Percentiles rank a stretch among this genome's conserved stretches.
Conservation (phyloP, 2,329 filamentous ascomycete species). For the Botrytis galanthina region DNA sequence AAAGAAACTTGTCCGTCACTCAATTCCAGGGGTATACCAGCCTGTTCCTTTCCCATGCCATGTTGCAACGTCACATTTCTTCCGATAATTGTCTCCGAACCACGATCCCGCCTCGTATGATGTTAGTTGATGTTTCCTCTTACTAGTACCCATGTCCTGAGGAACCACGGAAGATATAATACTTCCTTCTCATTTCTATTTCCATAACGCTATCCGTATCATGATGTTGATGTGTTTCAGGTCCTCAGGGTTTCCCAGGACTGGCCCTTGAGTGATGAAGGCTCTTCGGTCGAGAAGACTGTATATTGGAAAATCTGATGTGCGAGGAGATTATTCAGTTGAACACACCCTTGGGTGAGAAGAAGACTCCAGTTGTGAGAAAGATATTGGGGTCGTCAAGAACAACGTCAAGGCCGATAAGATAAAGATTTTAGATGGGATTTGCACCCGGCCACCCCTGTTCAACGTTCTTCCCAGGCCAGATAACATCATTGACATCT, state of each 20-base stretch:
- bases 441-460: neutral
- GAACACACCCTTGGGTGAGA: neutral
- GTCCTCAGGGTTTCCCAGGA: neutral
- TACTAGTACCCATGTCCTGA: neutral
- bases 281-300: neutral
- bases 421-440: neutral
- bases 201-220: neutral
- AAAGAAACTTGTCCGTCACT: neutral
- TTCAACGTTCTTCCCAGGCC: neutral
- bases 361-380: neutral
- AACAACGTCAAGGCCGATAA: neutral
- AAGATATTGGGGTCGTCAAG: neutral
- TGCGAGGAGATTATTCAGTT: neutral
- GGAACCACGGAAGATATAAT: neutral
- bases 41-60: neutral
- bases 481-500: neutral
- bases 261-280: neutral
- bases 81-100: neutral
- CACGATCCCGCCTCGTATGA: neutral
- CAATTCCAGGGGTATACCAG: neutral
- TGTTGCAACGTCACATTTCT: neutral
- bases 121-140: neutral
- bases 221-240: neutral
- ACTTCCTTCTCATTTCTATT: neutral
- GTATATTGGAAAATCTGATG: neutral